Base-by-base conservation (phyloP, 352 stramenopile genomes). In the Phytophthora ohioensis region DNA sequence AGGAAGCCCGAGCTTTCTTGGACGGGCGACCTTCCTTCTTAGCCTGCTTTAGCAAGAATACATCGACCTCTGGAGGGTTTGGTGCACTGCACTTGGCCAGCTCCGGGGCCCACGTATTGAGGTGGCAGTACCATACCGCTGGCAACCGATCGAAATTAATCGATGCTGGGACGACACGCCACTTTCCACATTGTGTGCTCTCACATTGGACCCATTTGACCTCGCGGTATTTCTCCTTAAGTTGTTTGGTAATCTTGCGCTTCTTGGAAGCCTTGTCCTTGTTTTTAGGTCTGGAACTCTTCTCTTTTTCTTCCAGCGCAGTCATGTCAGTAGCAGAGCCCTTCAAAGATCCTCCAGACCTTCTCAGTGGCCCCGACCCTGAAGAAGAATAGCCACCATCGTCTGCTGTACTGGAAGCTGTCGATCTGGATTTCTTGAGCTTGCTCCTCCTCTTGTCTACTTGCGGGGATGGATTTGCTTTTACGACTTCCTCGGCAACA, bases 161-260 rank as follows among this genome's bases (percentile, higher is more conserved):
- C n/a, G 79, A 87, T n/a, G 80, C 76, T 9, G 97, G 94, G 39
- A 99, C 85, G 35, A 98, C 88, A 32, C 97, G 93, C 97, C 97
- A 99, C 73, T 99, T 99, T 5, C 84, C 81, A 73, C 97, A 99
- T 27, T 91, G 74, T 61, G 94, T 95, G 47, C 73, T 88, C 52
- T 99, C 97, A 68, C 97, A 99, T 78, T 99, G 95, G 3, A 99
- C 97, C 97, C 97, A 99, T 63, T 92, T 91, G 39, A 94, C 76
- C 51, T 97, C 86, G 31, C 81, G 80, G 39, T 95, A 91, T 56
- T 95, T 94, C 41, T 95, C 87, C 72, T 91, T 92, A 27, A 92
- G 65, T 55, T 89, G 69, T 52, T 95, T 93, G 3, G 84, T 66
- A 30, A 92, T 91, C 42, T 88, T 87, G 38, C 91, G 91, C 67